A percentile compares a stretch with the other conserved stretches of the same genome.
These are phyloP conservation scores for Penicillium sp. DNA, from an alignment of 2,329 filamentous ascomycete species.

Conservation along the genomic window DNA sequence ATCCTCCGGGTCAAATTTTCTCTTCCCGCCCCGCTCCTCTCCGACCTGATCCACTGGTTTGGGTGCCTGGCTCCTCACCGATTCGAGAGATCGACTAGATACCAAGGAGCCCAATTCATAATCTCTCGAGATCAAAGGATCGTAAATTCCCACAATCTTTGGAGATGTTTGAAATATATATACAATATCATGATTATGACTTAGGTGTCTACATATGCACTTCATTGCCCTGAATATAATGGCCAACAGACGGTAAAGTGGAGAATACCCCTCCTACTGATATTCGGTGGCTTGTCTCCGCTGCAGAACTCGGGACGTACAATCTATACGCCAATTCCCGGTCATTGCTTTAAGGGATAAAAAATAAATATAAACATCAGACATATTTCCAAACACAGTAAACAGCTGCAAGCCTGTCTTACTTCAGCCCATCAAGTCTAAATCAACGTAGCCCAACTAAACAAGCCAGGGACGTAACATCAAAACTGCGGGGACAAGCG, in stretches of 20 bases:
- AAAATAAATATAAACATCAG: not conserved
- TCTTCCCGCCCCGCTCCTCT: slow-evolving; percentile 27
- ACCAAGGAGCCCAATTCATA: not conserved
- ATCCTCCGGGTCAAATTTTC: slow-evolving; percentile 29
- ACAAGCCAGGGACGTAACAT: not conserved
- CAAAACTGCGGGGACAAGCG: slow-evolving; percentile 19
- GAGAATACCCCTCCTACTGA: slow-evolving; percentile 14
- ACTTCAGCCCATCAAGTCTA: not conserved
- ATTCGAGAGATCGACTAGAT: slow-evolving; percentile 16
- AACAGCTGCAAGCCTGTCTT: not conserved
- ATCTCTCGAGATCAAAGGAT: not conserved
- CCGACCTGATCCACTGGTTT: slow-evolving; percentile 21
- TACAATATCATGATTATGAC: not conserved
- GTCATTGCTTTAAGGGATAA: not conserved
- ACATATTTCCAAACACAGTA: not conserved
- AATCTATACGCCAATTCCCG: slow-evolving; percentile 1
- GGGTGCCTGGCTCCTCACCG: slow-evolving; percentile 24
- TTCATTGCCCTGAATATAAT: not conserved
- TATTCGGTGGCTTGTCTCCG: slow-evolving; percentile 16
- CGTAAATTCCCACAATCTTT: too few species aligned
- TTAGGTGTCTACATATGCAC: not conserved
- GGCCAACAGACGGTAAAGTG: slow-evolving; percentile 3
- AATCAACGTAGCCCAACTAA: not conserved
- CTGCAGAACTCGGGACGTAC: slow-evolving; percentile 10
- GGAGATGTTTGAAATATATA: not conserved